Base-by-base conservation (phyloP, 2,329 filamentous ascomycete species). In the Talaromyces sp. region DNA sequence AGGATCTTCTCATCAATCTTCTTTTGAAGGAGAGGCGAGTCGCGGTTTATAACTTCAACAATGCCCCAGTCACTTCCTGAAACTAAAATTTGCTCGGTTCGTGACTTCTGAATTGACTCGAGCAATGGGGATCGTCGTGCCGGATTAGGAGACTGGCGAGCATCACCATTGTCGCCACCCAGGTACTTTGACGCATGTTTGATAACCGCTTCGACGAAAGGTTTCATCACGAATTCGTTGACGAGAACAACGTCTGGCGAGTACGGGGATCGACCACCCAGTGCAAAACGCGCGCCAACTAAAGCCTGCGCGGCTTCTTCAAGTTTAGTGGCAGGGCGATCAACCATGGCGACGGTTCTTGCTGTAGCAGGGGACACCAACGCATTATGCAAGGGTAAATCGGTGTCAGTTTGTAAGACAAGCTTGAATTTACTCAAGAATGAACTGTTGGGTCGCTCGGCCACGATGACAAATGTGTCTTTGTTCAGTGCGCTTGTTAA, bases 181-280 rank as follows among this genome's bases (percentile, higher is more conserved):
- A 66, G 56, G 17, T 65, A 63, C 27, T 58, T 62, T 0, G 65
- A 65, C 0, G 63, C 58, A 17, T 78, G 73, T 33, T 72, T 69
- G 13, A 78, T 65, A 4, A 79, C 74, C 0, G 79, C 78, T 42
- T 80, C 74, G 0, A 83, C 65, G 57, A 87, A 86, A 0, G 76
- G 73, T 49, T 80, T 75, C 69, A 82, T 81, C 3, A 77, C 73
- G 53, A 80, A 87, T 56, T 87, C 85, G 54, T 87, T 86, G n/a
- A 88, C 84, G 0, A 87, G 68, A 0, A 87, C 80, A 0, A 86
- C 27, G 60, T 87, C 84, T 0, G 85, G 85, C 0, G 83, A 80
- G 61, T 86, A 87, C 0, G 83, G 77, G 1, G 84, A 86, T 2
- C 68, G 73, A 2, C 84, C 84, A 1, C 79, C 73, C 27, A 85